Base-by-base conservation (phyloP, 148 eudicot species). In the Rhododendron williamsianum region DNA sequence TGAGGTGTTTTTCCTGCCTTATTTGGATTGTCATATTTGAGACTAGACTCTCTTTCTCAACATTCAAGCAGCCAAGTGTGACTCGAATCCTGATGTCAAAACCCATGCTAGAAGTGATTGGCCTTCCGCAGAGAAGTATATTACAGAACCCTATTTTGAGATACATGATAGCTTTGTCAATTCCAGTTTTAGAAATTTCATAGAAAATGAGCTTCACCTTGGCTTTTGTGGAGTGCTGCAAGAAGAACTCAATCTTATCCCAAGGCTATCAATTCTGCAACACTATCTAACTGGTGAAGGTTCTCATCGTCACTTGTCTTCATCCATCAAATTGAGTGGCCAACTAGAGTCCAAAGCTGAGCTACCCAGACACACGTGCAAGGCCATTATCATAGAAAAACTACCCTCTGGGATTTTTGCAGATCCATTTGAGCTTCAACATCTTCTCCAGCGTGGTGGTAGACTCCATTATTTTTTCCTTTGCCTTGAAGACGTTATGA, bases 371-470 rank as follows among this genome's bases (percentile, higher is more conserved):
- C 90, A 87, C 38, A 82, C 43, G 12, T 97, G 93, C 89, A 91
- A 94, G 86, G 81, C 91, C 63, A 89, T 95, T 77, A 54, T 94
- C 77, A 82, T 95, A 52, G 99, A 97, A 89, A 94, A 88, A 82
- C 87, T 97, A 41, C 99, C 98, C 2, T 91, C 89, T 83, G 98
- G 99, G 25, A 90, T 95, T 79, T 95, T 95, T 87, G 98, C 98
- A 12, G 99, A 97, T 88, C 98, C 99, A 71, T 97, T 95, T 91
- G 98, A 97, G 88, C 93, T 94, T 48, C 92, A 93, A 86, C 98
- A 94, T 88, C 91, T 95, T 82, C 78, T 90, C 80, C 88, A 91
- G 19, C 94, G 91, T 51, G 93, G 94, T 51, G 99, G 96, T 96
- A 93, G 86, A 85, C 82, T 90, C 21, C 82, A 63, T 30, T 9